Evolutionary conservation across 2,329 filamentous ascomycete genomes (phyloP).

Genomic region (Cytospora piceicola): DNA sequence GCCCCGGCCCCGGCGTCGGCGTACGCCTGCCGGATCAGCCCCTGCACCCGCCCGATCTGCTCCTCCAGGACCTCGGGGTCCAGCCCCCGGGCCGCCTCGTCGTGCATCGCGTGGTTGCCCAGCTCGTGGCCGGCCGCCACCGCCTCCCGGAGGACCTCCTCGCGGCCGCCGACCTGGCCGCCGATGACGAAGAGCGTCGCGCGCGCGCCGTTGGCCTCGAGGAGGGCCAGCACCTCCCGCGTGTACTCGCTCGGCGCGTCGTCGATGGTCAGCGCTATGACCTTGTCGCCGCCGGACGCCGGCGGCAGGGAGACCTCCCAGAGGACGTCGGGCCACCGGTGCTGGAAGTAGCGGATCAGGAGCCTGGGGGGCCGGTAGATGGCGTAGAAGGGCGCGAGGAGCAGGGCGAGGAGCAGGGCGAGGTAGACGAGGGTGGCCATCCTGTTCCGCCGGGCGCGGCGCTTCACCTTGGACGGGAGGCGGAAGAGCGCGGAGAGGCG

Average conservation of each 20-base stretch:
- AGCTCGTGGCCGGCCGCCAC: slow-evolving; percentile 71
- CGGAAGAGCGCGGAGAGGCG: slow-evolving; percentile 51
- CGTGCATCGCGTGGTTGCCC: slow-evolving; percentile 87
- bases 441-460: slow-evolving; percentile 60
- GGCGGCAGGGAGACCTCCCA: slow-evolving; percentile 62
- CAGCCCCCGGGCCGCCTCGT: slow-evolving; percentile 73
- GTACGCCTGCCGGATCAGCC: slow-evolving; percentile 62
- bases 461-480: slow-evolving; percentile 59
- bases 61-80: slow-evolving; percentile 59
- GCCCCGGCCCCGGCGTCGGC: slow-evolving; percentile 42
- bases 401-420: slow-evolving; percentile 41
- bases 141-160: slow-evolving; percentile 59
- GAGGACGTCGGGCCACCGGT: slow-evolving; percentile 76
- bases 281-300: too few species aligned
- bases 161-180: slow-evolving; percentile 63
- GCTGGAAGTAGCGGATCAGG: slow-evolving; percentile 71
- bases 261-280: slow-evolving; percentile 85
- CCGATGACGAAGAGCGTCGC: slow-evolving; percentile 93
- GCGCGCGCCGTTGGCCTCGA: slow-evolving; percentile 67
- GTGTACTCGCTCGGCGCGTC: slow-evolving; percentile 80
- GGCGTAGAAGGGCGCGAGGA: slow-evolving; percentile 59
- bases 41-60: slow-evolving; percentile 70
- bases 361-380: slow-evolving; percentile 81
- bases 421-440: slow-evolving; percentile 58
- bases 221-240: slow-evolving; percentile 66